A percentile compares a stretch with the other conserved stretches of the same genome.
Evolutionary conservation across 495 filamentous ascomycete species (phyloP).

Genomic region (Hyaloscypha finlandica): DNA sequence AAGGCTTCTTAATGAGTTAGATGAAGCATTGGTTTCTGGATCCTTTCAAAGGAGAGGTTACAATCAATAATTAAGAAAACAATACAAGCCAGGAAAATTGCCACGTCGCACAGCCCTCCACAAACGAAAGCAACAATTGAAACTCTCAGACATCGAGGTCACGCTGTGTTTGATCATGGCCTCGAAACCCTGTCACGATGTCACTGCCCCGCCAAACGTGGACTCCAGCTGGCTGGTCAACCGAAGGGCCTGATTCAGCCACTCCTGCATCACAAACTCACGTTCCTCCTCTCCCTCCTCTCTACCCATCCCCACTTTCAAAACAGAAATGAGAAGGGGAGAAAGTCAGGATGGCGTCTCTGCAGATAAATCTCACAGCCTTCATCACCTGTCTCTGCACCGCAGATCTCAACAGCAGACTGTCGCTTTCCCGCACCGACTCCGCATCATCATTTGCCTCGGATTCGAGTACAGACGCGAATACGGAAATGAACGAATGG

Average conservation of each 20-base stretch:
- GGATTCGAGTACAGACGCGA: not conserved
- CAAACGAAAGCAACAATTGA: not conserved
- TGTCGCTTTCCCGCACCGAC: not conserved
- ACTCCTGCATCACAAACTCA: not conserved
- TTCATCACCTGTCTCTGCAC: not conserved
- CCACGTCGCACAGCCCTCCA: not conserved
- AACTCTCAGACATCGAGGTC: not conserved
- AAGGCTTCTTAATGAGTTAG: too few relatives aligned
- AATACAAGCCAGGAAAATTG: not conserved
- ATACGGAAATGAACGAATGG: conserved; percentile 26
- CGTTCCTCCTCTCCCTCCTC: not conserved
- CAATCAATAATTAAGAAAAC: too few relatives aligned
- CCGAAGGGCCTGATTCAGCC: not conserved
- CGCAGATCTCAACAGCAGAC: not conserved
- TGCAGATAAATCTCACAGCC: not conserved
- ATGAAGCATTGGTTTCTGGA: too few relatives aligned
- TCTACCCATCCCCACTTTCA: not conserved
- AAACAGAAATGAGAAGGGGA: not conserved
- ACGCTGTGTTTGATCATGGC: not conserved
- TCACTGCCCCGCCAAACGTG: not conserved
- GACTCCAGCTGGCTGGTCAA: not conserved
- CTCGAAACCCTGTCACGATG: not conserved
- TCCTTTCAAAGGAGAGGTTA: too few relatives aligned
- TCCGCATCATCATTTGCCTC: not conserved
- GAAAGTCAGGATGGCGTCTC: not conserved